Evolutionary conservation across 1,284 basidiomycete genomes (phyloP).

Genomic region (Malassezia dermatis): DNA sequence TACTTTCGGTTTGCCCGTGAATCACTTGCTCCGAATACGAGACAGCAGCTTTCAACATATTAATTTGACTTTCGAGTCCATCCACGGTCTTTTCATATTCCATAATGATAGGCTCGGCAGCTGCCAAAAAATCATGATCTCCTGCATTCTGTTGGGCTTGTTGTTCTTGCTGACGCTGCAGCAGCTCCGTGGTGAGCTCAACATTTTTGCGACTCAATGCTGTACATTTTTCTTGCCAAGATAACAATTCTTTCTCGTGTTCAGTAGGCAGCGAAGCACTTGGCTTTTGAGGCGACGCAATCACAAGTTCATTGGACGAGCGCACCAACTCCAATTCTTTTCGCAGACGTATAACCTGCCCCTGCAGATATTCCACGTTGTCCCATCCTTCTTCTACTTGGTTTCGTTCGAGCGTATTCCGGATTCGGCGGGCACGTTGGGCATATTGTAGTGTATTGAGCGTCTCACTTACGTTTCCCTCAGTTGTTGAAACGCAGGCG

Average conservation of each 20-base stretch:
- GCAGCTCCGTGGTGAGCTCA: slow-evolving; percentile 75
- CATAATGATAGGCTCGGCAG: slow-evolving; percentile 84
- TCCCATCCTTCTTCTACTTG: slow-evolving; percentile 97
- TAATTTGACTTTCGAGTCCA: slow-evolving; percentile 86
- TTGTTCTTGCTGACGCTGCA: slow-evolving; percentile 48
- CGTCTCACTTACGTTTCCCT: slow-evolving; percentile 89
- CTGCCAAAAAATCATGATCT: slow-evolving; percentile 80
- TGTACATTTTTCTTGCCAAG: slow-evolving; percentile 70
- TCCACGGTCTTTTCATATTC: slow-evolving; percentile 97
- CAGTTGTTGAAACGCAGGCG: slow-evolving; percentile 87
- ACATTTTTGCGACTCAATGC: slow-evolving; percentile 70
- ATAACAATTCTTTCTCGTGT: slow-evolving; percentile 57
- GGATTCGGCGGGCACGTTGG: slow-evolving; percentile 91
- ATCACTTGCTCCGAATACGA: slow-evolving; percentile 80
- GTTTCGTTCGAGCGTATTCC: slow-evolving; percentile 82
- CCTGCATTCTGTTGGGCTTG: slow-evolving; percentile 26
- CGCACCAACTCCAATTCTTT: slow-evolving; percentile 61
- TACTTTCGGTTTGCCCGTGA: slow-evolving; percentile 74
- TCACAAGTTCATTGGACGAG: slow-evolving; percentile 30
- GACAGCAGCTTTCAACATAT: slow-evolving; percentile 74
- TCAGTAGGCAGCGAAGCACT: not conserved
- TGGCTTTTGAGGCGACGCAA: not conserved
- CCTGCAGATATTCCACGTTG: slow-evolving; percentile 87
- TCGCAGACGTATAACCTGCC: slow-evolving; percentile 54
- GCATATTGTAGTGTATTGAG: slow-evolving; percentile 97